Evolutionary conservation across 106 monocot genomes (phyloP).

Genomic region (Dioscorea alata): DNA sequence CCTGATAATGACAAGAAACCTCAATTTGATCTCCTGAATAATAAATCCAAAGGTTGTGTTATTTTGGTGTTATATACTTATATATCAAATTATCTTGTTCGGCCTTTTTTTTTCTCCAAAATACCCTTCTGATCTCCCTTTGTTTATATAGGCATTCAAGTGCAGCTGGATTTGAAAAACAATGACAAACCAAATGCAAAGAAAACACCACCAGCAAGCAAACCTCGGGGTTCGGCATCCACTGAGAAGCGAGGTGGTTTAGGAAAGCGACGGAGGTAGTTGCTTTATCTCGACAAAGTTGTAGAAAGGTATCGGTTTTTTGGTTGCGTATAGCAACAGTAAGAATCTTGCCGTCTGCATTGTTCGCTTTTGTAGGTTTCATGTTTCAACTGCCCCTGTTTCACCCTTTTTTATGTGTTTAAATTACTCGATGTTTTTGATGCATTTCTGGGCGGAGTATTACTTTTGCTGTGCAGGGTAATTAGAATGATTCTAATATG

Average conservation of each 20-base stretch:
- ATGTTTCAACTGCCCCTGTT: too few relatives aligned
- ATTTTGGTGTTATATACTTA: background rate
- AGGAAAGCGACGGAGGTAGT: conserved; percentile 66
- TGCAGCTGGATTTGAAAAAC: conserved; percentile 69
- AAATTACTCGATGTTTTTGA: too few relatives aligned
- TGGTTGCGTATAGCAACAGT: background rate
- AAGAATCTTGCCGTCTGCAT: background rate
- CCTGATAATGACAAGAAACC: conserved; percentile 30
- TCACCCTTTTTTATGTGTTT: too few relatives aligned
- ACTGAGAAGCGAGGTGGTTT: conserved; percentile 23
- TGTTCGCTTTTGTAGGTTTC: too few relatives aligned
- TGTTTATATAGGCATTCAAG: conserved; percentile 51
- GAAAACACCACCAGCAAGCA: conserved; percentile 46
- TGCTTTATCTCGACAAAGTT: background rate
- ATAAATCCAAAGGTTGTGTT: conserved; percentile 59
- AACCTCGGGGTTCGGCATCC: conserved; percentile 37
- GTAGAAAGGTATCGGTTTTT: background rate
- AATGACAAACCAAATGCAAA: conserved; percentile 37
- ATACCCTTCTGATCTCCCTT: background rate
- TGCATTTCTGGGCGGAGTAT: too few relatives aligned
- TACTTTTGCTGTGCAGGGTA: too few relatives aligned
- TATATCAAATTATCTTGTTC: background rate
- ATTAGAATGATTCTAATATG: too few relatives aligned
- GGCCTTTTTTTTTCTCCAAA: background rate
- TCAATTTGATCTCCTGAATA: conserved; percentile 53